These are phyloP conservation scores for Syzygium grande DNA, from an alignment of 345 rosid genomes.

Conservation along the genomic window DNA sequence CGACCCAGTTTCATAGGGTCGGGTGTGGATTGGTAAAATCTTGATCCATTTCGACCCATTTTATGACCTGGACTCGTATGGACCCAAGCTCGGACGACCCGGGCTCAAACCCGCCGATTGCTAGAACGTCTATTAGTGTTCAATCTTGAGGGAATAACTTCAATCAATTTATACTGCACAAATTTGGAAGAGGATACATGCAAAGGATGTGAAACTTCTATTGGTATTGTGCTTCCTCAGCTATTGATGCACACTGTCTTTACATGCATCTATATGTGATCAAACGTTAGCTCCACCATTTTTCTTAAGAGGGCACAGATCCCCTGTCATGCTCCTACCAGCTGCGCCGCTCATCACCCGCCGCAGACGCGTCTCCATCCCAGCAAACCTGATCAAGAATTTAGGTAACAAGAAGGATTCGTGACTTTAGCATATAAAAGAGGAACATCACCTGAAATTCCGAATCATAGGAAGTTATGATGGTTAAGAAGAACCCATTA, in stretches of 20 bases:
- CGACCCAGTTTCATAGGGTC: rapidly evolving
- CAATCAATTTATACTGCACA: background rate
- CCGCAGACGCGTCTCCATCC: background rate
- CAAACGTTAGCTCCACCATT: background rate
- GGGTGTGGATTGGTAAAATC: background rate
- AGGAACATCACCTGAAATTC: background rate
- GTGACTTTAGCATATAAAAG: background rate
- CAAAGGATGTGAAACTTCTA: background rate
- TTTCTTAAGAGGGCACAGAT: background rate
- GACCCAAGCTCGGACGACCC: background rate
- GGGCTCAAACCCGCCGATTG: background rate
- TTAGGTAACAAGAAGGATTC: background rate
- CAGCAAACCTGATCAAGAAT: background rate
- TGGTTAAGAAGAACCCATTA: background rate
- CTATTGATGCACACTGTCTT: background rate
- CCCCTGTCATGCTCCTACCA: background rate
- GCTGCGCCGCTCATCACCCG: background rate
- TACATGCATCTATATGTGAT: background rate
- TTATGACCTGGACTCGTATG: background rate
- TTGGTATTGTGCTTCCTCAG: background rate
- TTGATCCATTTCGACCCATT: background rate
- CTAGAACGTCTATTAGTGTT: background rate
- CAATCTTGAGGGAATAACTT: background rate
- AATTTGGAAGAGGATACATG: background rate
- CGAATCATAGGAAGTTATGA: background rate